Base-by-base conservation (phyloP, 345 rosid species). In the Aethionema arabicum region DNA sequence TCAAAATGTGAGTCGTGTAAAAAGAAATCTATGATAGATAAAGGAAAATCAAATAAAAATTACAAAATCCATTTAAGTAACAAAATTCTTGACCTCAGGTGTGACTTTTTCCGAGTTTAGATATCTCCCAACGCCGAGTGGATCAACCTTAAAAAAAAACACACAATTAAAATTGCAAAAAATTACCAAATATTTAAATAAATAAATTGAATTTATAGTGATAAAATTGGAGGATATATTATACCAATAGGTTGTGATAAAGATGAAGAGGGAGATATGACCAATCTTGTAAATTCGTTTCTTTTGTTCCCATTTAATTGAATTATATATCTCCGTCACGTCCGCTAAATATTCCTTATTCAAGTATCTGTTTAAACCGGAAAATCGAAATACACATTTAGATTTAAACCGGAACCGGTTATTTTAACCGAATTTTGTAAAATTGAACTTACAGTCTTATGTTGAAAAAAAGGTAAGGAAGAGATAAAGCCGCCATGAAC, bases 311-410 rank as follows among this genome's bases (percentile, higher is more conserved):
- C 82, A 56, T 47, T 68, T 70, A 32, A 88, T 91, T 72, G 68
- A 68, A 78, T 88, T 95, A 79, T 86, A 83, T 67, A 95, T 75
- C 84, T 95, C 96, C 2, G 99, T 95, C 39, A 95, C 99, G 68
- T 95, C 98, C 56, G 79, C 72, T 52, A 95, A 77, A 77, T 95
- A 96, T 32, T 75, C 73, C 73, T 37, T 65, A n/a, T 54, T 74
- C 33, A 78, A 76, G 69, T 79, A 95, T 67, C 98, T 21, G 27
- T 21, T 95, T 60, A 38, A 60, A 43, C 72, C 52, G 43, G 61
- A 7, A 56, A 66, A 29, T 16, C 8, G 43, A 33, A 43, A 3
- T n/a, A 52, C 0, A 51, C 56, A 44, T 11, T 6, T 21, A 7
- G 0, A 11, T 6, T 60, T 44, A 32, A 39, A 68, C 36, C 47